Evolutionary conservation across 2,329 filamentous ascomycete species (phyloP), one percentile per base, ranked within the genome.

Genomic region (Kalmusia sp.): DNA sequence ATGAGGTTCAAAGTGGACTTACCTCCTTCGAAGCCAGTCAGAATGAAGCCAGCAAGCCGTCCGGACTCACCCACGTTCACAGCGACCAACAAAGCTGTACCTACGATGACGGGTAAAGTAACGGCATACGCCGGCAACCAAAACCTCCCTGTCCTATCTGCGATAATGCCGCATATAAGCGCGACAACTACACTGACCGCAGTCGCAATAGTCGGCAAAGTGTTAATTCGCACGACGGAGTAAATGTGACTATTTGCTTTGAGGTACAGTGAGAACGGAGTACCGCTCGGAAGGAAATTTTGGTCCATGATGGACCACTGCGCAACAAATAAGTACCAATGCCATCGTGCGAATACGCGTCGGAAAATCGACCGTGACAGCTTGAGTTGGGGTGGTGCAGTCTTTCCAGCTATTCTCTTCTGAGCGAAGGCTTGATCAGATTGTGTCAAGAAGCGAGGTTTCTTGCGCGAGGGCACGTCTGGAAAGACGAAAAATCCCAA

Each of bases 201-300:
- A 1, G 73, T 75, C 1, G 71, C 69, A 8, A 76, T 68, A 1
- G 76, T 79, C 6, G 76, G 76, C 5, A 79, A 58, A 0, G 73
- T 77, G 58, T 79, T 79, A 50, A 79, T 70, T 33, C 69, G 69
- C 1, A 71, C 68, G 14, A 78, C 64, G 1, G 76, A 77, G 38
- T 59, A 59, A 28, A 51, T 51, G 6, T 48, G 12, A 11, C 50
- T 53, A n/a, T 59, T 57, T 57, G 72, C 74, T 56, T 75, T 76
- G 35, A 79, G 68, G 52, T 78, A 79, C 2, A 78, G 61, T 7
- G 68, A 73, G 52, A 78, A 78, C 0, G 75, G 74, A n/a, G 70
- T 63, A 1, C 66, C 67, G 12, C 64, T 61, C 8, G 71, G 67
- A 14, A 69, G 60, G 33, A 73, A 69, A 50, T 75, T 77, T 51